Percentiles rank a stretch among this genome's conserved stretches.
These are phyloP conservation scores for Poterioochromonas sp. DNA, from an alignment of 352 stramenopile species.

Conservation along the genomic window DNA sequence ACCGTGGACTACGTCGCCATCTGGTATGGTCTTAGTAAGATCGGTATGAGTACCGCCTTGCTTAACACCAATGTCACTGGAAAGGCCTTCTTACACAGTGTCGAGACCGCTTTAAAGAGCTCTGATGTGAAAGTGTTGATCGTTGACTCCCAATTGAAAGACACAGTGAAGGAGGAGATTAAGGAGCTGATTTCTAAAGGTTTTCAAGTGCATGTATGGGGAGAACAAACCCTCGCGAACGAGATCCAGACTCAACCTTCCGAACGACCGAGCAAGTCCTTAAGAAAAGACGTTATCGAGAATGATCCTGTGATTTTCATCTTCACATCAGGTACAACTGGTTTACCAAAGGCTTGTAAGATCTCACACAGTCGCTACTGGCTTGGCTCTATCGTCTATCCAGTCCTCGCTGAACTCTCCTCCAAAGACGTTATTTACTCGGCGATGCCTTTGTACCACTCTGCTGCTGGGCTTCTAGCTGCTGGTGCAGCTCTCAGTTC, in stretches of 20 bases:
- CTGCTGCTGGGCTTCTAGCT: slow-evolving; percentile 44
- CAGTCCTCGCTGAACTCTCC: not conserved
- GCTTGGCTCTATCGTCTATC: slow-evolving; percentile 26
- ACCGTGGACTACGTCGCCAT: slow-evolving; percentile 36
- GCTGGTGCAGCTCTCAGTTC: slow-evolving; percentile 34
- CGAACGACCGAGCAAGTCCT: slow-evolving; percentile 1
- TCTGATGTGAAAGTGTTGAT: slow-evolving; percentile 36
- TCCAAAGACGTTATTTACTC: slow-evolving; percentile 42
- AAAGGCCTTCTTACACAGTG: slow-evolving; percentile 36
- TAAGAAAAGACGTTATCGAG: slow-evolving; percentile 35
- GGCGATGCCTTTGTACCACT: slow-evolving; percentile 46
- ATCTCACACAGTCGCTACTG: slow-evolving; percentile 36
- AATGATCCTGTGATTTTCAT: slow-evolving; percentile 36
- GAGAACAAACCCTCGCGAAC: not conserved
- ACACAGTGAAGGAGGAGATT: slow-evolving; percentile 21
- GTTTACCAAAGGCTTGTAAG: slow-evolving; percentile 42
- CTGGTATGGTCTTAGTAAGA: slow-evolving; percentile 38
- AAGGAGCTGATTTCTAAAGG: slow-evolving; percentile 21
- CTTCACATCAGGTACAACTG: slow-evolving; percentile 42
- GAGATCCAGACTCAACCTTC: not conserved
- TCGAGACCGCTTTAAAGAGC: slow-evolving; percentile 30
- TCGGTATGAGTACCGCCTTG: slow-evolving; percentile 34
- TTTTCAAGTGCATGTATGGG: slow-evolving; percentile 4
- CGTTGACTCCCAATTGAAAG: slow-evolving; percentile 34
- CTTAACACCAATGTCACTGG: slow-evolving; percentile 40